Evolutionary conservation across 768 basidiomycete genomes (phyloP).

Genomic region (Coprinopsis marcescibilis): DNA sequence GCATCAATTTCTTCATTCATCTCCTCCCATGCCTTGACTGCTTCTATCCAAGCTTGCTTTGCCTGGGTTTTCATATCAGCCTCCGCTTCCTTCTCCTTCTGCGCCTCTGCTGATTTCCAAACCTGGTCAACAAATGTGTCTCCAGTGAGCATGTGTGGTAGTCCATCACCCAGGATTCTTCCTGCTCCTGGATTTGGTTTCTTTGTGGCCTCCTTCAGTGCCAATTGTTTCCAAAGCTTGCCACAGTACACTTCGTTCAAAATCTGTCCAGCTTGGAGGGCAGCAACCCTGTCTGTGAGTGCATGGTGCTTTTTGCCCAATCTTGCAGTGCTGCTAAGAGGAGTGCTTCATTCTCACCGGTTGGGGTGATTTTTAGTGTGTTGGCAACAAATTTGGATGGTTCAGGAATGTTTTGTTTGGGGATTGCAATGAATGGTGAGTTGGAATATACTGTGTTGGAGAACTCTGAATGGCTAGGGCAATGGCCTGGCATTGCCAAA

Average conservation of each 20-base stretch:
- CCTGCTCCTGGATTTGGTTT: constrained; percentile 1
- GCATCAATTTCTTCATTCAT: not conserved
- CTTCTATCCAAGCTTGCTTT: not conserved
- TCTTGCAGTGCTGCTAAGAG: not conserved
- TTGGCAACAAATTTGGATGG: not conserved
- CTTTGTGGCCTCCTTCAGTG: constrained; percentile 9
- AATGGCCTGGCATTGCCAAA: too few species aligned
- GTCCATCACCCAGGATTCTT: constrained; percentile 7
- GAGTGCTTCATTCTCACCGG: not conserved
- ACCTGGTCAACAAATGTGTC: constrained; percentile 10
- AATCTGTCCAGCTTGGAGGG: constrained; percentile 11
- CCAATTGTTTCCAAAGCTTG: constrained; percentile 6
- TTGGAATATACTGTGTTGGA: not conserved
- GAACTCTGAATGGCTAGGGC: too few species aligned
- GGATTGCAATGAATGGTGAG: not conserved
- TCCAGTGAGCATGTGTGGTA: constrained; percentile 8
- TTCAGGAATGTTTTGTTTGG: not conserved
- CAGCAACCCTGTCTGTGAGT: constrained; percentile 1
- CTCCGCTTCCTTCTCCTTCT: constrained; percentile 3
- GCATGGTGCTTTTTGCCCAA: not conserved
- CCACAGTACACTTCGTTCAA: constrained; percentile 11
- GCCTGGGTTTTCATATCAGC: not conserved
- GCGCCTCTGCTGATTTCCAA: not conserved
- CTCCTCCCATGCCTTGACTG: not conserved
- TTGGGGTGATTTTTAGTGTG: not conserved